Percentiles rank a stretch among this genome's conserved stretches.
Evolutionary conservation across 345 rosid genomes (phyloP).

Genomic region (Sisymbrium irio): DNA sequence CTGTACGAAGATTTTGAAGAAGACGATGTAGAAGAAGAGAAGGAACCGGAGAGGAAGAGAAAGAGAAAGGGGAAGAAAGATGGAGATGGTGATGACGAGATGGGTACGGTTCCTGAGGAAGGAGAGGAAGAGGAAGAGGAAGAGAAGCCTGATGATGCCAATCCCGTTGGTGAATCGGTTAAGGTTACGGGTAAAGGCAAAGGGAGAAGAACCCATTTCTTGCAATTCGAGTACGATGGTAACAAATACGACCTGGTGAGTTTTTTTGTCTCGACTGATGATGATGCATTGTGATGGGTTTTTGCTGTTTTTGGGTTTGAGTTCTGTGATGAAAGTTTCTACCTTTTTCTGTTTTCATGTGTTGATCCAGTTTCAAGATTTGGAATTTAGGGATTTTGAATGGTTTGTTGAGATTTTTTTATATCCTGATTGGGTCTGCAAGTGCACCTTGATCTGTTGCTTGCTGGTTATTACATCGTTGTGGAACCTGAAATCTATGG

Average conservation of each 20-base stretch:
- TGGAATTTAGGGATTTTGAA: background rate
- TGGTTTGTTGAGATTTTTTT: background rate
- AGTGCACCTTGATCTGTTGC: background rate
- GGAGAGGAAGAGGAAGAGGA: slow-evolving; percentile 60
- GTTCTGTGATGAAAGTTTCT: background rate
- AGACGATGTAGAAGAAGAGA: slow-evolving; percentile 31
- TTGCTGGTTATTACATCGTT: background rate
- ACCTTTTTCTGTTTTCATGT: background rate
- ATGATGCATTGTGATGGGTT: background rate
- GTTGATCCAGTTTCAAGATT: background rate
- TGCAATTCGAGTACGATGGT: slow-evolving; percentile 73
- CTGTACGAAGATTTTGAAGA: slow-evolving; percentile 40
- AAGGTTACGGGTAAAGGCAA: slow-evolving; percentile 76
- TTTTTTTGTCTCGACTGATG: background rate
- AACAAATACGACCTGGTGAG: slow-evolving; percentile 78
- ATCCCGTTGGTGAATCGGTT: slow-evolving; percentile 62
- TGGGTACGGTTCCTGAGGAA: slow-evolving; percentile 16
- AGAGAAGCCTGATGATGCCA: slow-evolving; percentile 68
- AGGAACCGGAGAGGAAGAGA: background rate
- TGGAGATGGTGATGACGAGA: slow-evolving; percentile 32
- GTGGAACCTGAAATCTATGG: background rate
- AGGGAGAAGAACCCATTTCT: slow-evolving; percentile 55
- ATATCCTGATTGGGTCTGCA: background rate
- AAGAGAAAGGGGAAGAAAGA: slow-evolving; percentile 26
- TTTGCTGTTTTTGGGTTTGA: background rate